A percentile compares a stretch with the other conserved stretches of the same genome.
Conservation (phyloP, 2,329 filamentous ascomycete species). For the Aspergillus brasiliensis region DNA sequence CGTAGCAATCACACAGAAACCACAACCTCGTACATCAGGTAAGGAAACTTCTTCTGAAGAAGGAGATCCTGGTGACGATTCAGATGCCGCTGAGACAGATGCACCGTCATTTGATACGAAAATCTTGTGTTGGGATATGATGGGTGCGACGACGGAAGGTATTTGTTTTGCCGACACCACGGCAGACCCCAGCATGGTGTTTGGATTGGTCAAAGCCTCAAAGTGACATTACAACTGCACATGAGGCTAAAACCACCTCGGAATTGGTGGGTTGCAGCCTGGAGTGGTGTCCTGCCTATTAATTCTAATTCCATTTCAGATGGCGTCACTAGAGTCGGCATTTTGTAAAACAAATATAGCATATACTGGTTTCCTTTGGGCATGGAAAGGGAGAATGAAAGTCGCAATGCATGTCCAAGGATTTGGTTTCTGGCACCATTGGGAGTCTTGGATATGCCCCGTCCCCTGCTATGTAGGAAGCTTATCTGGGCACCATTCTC, state of each 20-base stretch:
- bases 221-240: neutral
- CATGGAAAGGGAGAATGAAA: too few species aligned
- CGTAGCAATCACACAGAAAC: slow-evolving; percentile 40
- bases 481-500: neutral
- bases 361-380: neutral
- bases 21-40: slow-evolving; percentile 10
- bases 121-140: slow-evolving; percentile 50
- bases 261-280: slow-evolving; percentile 1
- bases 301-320: slow-evolving; percentile 7
- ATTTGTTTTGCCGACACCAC: slow-evolving; percentile 51
- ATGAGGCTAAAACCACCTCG: neutral
- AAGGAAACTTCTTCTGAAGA: slow-evolving; percentile 3
- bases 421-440: neutral
- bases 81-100: slow-evolving; percentile 17
- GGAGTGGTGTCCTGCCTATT: neutral
- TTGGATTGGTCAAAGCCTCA: slow-evolving; percentile 30
- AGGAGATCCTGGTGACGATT: slow-evolving; percentile 15
- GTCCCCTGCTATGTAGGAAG: neutral
- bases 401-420: neutral
- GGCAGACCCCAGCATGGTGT: slow-evolving; percentile 43
- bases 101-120: slow-evolving; percentile 35
- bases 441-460: neutral
- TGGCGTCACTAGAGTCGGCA: slow-evolving; percentile 6
- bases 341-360: neutral
- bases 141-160: slow-evolving; percentile 48